Evolutionary conservation across 352 stramenopile species (phyloP), one percentile per base, ranked within the genome.

Genomic region (Elongisporangium prolatum): DNA sequence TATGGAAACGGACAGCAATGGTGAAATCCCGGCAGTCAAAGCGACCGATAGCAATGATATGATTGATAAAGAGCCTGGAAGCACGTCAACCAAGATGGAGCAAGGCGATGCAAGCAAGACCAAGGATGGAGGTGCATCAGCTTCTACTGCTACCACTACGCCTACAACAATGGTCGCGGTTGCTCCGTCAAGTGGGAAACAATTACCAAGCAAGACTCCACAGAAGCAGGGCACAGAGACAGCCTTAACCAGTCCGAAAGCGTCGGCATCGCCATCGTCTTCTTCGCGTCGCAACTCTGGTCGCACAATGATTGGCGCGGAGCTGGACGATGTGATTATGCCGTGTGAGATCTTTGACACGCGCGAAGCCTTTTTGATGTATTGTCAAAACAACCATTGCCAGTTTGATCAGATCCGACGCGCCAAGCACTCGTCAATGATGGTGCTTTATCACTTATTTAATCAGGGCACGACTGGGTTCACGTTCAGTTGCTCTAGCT

Each of bases 391-490:
- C 71, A 95, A 93, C 53, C 80, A 93, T 64, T 92, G 80, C 60
- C 77, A 93, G 61, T 89, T 89, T 63, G 74, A 90, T 64, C 80
- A 92, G 68, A 86, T 91, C 52, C 78, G 81, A 1, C 85, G 77
- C n/a, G 84, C 77, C 5, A 93, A 91, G 64, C 85, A 89, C 66
- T 90, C 77, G 55, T 91, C 81, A 47, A 91, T 91, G 85, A 94
- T 90, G 78, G 80, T 93, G 34, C 51, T 94, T 28, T 91, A 93
- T 40, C 86, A 94, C 58, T 69, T 93, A 65, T 91, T 97, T 64
- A 96, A 97, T 61, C 88, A 95, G 57, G 95, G 98, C 67, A 98
- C 94, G 37, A 98, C 96, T 11, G 98, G 98, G 44, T 99, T 99
- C 78, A 95, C 97, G 44, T 97, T 98, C 60, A 96, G 97, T 59